These are phyloP conservation scores for Colletotrichum gloeosporioides DNA, from an alignment of 2,329 filamentous ascomycete genomes.

Conservation along the genomic window DNA sequence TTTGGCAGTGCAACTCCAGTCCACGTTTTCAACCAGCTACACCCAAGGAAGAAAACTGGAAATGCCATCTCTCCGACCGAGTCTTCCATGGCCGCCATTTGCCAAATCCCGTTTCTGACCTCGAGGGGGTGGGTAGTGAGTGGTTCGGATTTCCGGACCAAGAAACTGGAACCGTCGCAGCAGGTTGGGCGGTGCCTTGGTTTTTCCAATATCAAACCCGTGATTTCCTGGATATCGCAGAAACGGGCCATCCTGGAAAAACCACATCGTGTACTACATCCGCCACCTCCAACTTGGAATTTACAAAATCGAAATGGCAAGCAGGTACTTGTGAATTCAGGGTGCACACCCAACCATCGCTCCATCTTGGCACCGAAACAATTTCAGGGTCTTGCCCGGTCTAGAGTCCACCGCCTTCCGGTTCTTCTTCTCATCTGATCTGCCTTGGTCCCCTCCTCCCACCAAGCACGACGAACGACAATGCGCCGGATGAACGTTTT, in stretches of 20 bases:
- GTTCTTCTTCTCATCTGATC: slow-evolving; percentile 11
- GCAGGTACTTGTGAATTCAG: neutral
- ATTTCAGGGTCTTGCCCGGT: slow-evolving; percentile 9
- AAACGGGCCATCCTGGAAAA: neutral
- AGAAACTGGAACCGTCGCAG: slow-evolving; percentile 10
- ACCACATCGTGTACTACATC: neutral
- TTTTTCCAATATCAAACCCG: neutral
- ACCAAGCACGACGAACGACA: neutral
- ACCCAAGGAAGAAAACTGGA: neutral
- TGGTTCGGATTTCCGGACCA: neutral
- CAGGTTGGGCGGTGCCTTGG: neutral
- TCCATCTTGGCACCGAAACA: neutral
- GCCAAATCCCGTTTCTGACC: neutral
- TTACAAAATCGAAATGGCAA: neutral
- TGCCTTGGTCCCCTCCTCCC: neutral
- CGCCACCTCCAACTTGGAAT: neutral
- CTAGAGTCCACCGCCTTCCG: neutral
- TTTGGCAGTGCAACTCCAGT: neutral
- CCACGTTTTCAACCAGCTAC: neutral
- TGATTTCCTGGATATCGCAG: neutral
- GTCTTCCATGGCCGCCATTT: neutral
- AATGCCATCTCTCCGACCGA: neutral
- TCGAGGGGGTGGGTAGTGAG: neutral
- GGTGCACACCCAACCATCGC: neutral
- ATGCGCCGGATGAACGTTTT: slow-evolving; percentile 14